Base-by-base conservation (phyloP, 306 rosid genomes). In the Corylus heterophylla region DNA sequence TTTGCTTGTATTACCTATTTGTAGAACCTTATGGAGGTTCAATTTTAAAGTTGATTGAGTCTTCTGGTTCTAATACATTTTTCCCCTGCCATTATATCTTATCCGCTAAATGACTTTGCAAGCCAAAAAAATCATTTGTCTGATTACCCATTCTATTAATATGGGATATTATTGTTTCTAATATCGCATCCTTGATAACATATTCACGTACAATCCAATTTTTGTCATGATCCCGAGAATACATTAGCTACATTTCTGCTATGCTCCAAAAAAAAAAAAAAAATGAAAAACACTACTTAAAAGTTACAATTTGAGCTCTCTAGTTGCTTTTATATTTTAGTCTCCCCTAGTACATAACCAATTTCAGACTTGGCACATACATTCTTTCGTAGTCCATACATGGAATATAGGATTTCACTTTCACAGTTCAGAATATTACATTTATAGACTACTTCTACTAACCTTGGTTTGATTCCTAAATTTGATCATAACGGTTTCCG, bases 381-480 rank as follows among this genome's bases (percentile, higher is more conserved):
- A 42, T 42, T 6, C 8, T 0, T 42, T 42, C 45, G 7, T 42
- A 42, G 7, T 42, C 45, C 45, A 5, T 42, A 42, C 45, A 42
- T 5, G 7, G 7, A 42, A 42, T 42, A 42, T 42, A 42, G 45
- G 45, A 5, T 42, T 42, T 42, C 45, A 6, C 45, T 42, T 42
- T 42, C 45, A 42, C 45, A 42, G 7, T 5, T 42, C 8, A 8
- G 45, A 42, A 42, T 42, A 42, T 42, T 42, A 42, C 45, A 42
- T 6, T 42, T 42, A 42, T 42, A 59, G 42, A 35, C 12, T 71
- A 75, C 47, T 79, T 79, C 69, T 55, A 1, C 73, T 74, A 58
- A 68, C 29, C 52, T 59, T 76, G 77, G 50, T 69, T 73, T 78
- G 64, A 44, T 68, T 82, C 18, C 63, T 73, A 16, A 55, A 44